Base-by-base conservation (phyloP, 192 early-diverging fungal species). In the Neocallimastix lanati region DNA sequence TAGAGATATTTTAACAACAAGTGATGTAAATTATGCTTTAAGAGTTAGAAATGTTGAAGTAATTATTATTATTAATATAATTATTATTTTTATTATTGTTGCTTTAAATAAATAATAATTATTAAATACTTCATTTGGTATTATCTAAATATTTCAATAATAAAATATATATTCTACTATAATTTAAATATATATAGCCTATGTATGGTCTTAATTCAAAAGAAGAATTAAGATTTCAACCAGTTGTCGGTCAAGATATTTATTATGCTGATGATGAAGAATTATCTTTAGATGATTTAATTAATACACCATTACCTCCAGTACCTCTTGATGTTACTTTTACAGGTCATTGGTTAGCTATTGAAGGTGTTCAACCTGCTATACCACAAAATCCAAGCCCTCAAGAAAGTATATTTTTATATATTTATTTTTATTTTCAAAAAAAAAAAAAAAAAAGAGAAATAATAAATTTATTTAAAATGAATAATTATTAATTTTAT, bases 321-420 rank as follows among this genome's bases (percentile, higher is more conserved):
- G 93, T 97, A 2, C 98, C 98, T 3, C 86, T 95, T 5, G 95
- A 98, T 35, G 88, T 94, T 0, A 90, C 92, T 5, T 94, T 92
- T 81, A 96, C 96, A 1, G 86, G 93, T 14, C 97, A 98, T 82
- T 98, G 96, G 96, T 87, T 99, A n/a, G 97, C 98, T 2, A 93
- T 99, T 80, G 98, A 98, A 80, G 98, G 98, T n/a, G 96, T 98
- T 18, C 98, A 99, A 84, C 98, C 98, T 18, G 88, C 92, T 15
- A 98, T 96, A 81, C 92, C 94, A 25, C 96, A 99, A 83, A 99
- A 99, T 81, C 98, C 98, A 29, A 90, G 90, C 2, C 92, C 93
- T 50, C 40, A 50, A 6, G 85, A 85, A 29, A 87, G 88, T 88
- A 82, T 38, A 76, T 37, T 21, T n/a, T 12, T 67, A 28, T 9